Evolutionary conservation across 108 stramenopile genomes (phyloP).

Genomic region (Nitzschia inconspicua): DNA sequence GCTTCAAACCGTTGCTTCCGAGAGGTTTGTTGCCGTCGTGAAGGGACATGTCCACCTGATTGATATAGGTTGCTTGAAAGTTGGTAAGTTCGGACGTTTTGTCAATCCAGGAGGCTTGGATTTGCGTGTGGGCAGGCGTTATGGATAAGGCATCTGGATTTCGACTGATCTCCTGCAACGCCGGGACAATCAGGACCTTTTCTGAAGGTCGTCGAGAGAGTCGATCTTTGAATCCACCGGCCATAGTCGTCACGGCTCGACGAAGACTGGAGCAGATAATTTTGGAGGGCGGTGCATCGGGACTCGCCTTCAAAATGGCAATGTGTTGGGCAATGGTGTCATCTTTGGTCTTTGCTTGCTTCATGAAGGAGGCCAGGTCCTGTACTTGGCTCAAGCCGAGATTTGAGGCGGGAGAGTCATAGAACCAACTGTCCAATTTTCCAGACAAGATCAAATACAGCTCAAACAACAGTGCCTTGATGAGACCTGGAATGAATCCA

Average conservation of each 20-base stretch:
- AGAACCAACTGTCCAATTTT: slow-evolving; percentile 85
- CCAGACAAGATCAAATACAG: slow-evolving; percentile 73
- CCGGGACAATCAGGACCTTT: slow-evolving; percentile 66
- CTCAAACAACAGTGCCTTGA: slow-evolving; percentile 69
- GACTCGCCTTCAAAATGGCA: slow-evolving; percentile 38
- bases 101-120: slow-evolving; percentile 83
- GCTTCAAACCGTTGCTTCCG: slow-evolving; percentile 69
- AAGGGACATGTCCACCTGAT: slow-evolving; percentile 65
- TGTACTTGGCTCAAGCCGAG: slow-evolving; percentile 71
- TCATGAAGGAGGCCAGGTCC: slow-evolving; percentile 61
- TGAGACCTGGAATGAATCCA: slow-evolving; percentile 77
- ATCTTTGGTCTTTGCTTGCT: slow-evolving; percentile 21
- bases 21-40: slow-evolving; percentile 86
- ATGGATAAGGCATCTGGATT: slow-evolving; percentile 91
- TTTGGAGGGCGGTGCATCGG: slow-evolving; percentile 51
- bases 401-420: slow-evolving; percentile 68
- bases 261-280: slow-evolving; percentile 79
- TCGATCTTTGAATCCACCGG: slow-evolving; percentile 71
- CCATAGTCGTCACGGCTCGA: slow-evolving; percentile 82
- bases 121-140: slow-evolving; percentile 62
- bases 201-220: slow-evolving; percentile 53
- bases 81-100: slow-evolving; percentile 35
- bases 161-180: slow-evolving; percentile 85
- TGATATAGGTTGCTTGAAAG: slow-evolving; percentile 45
- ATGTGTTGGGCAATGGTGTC: slow-evolving; percentile 28